Base-by-base conservation (phyloP, 768 basidiomycete species). In the Tricholoma terreum region DNA sequence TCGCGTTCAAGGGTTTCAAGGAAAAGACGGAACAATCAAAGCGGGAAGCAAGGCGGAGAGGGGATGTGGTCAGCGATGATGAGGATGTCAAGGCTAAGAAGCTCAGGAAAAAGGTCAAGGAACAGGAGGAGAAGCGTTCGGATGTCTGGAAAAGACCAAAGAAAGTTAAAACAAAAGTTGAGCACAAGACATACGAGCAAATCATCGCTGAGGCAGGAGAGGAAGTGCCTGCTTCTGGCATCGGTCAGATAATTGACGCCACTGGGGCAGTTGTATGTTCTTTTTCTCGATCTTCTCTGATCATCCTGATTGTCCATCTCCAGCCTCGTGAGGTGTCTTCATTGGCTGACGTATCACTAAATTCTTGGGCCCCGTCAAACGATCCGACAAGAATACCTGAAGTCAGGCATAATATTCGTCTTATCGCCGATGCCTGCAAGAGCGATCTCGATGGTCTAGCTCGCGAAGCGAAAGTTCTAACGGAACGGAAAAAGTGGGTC, bases 131-230 rank as follows among this genome's bases (percentile, higher is more conserved):
- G 65, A 84, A 87, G 64, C 76, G 84, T 66, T 81, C 89, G 14
- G 88, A 94, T 58, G 81, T 81, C 4, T 97, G 94, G 95, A 94
- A 89, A 75, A 83, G 83, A 58, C 84, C 90, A 6, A 90, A 84
- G 80, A 94, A 89, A 70, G 79, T 85, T 54, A 97, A 92, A 73
- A 85, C 82, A 19, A 92, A 85, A 72, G 76, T 94, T 33, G 87
- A 93, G 68, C 94, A 98, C 76, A 97, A 96, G 80, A 94, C 94
- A 0, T 99, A 98, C 68, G 97, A 99, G 71, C 85, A 99, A 72
- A 92, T 98, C 54, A 70, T 99, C 52, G 89, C 91, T 2, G 94
- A 96, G 68, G 87, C 92, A 21, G 92, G 89, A 0, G 79, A 85
- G 58, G 83, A 86, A 34, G 70, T 75, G 0, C 64, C 78, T 7